Base-by-base conservation (phyloP, 176 grass and related monocot species). In the Chloris gayana region DNA sequence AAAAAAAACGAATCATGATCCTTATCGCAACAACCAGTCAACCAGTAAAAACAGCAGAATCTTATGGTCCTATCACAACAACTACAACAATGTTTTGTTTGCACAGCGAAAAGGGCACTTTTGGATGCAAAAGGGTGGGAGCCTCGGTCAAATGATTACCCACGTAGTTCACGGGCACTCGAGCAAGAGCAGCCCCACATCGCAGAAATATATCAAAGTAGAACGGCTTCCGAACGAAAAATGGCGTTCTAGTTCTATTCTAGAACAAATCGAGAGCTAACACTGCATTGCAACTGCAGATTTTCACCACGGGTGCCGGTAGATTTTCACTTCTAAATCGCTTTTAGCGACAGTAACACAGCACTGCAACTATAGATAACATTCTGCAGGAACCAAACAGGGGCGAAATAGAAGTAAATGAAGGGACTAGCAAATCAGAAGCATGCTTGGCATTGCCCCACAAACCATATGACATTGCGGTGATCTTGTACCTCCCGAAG, bases 121-220 rank as follows among this genome's bases (percentile, higher is more conserved):
- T 89, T 87, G 38, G 69, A 25, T 67, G 69, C 76, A 11, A 86
- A 86, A 86, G 70, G 50, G 46, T 9, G 62, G 47, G 64, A 8
- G 51, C 60, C 69, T 33, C 14, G 87, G 87, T 85, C 87, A 89
- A 77, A 87, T 83, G 80, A 31, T 30, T 56, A 51, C 30, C 22
- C 51, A 76, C 82, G 83, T 72, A 82, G 67, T 74, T 63, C 59
- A 80, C 44, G 80, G 83, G 67, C 37, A 59, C 57, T 62, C 19
- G 68, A 74, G 80, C 30, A 50, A 69, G 26, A 42, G 35, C 64
- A 74, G 29, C 82, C 70, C 77, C 69, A 88, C 80, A 61, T 47
- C 24, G 77, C 24, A 69, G 69, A 53, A 53, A 21, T 4, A 70
- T n/a, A 47, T 81, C 77, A 49, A n/a, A 27, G 56, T n/a, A 35